Evolutionary conservation across 805 yeast species (phyloP), one percentile per base, ranked within the genome.

Genomic region (Pichia cephalocereana): DNA sequence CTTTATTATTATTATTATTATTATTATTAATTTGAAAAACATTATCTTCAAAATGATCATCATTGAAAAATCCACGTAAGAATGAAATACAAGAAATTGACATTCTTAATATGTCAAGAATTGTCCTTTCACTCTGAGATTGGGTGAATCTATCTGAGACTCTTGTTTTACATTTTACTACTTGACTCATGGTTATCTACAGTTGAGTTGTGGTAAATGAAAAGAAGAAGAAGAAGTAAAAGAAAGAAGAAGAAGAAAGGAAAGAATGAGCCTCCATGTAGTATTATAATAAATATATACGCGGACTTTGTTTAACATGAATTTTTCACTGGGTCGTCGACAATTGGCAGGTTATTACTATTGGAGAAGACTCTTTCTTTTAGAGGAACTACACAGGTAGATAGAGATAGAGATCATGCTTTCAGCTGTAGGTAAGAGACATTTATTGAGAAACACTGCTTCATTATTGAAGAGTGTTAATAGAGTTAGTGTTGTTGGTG

Each of bases 61-160:
- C 83, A 8, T 76, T 76, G 51, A 80, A 80, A 19, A 80, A 61
- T 1, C 81, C 80, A 49, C 85, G 66, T 15, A 80, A 60, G 54
- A 70, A 80, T 2, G 81, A 72, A 28, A 80, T 63, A 54, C 83
- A 77, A 2, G 83, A 80, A 53, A 80, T 66, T 0, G 82, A 70
- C 70, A 77, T 75, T 0, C 70, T 60, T 17, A 79, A 52, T 61
- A 77, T 67, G 2, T 79, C 69, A 46, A 76, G 71, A 8, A 78
- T 64, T 46, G 76, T 58, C 53, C 70, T 70, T 46, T 71, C 74
- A 28, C 78, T 71, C 42, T 59, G 61, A 2, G 47, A 14, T 2
- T 41, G 46, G 0, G 63, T 58, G 27, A 55, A 49, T 36, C 62
- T 48, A 27, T 54, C 60, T 1, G 58, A 56, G 3, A 47, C 44